Percentiles rank a stretch among this genome's conserved stretches.
phyloP scores from a whole-genome alignment of 208 protist species.

The Trichomonas tenax region DNA sequence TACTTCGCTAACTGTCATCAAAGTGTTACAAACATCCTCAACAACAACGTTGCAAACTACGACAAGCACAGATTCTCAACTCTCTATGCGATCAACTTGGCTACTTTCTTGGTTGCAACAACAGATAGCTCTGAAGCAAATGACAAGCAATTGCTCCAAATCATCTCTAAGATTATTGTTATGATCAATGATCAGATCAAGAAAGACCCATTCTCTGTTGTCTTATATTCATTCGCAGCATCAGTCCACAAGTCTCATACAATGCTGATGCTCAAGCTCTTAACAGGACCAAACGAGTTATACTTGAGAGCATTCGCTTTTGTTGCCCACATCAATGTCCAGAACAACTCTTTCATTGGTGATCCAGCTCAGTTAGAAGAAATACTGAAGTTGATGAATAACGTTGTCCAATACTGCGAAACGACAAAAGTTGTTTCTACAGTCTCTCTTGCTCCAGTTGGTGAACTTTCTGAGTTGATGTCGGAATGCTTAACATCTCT shows the following conservation, averaged over 20 bases:
- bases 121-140: background rate
- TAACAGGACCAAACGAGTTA: background rate
- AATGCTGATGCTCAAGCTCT: background rate
- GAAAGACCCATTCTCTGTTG: background rate
- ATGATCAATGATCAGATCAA: background rate
- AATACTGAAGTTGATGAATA: background rate
- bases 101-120: background rate
- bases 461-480: background rate
- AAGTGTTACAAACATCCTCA: background rate
- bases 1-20: background rate
- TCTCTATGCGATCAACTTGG: background rate
- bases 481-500: background rate
- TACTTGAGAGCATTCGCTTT: background rate
- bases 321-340: background rate
- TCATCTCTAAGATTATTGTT: background rate
- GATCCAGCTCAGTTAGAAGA: background rate
- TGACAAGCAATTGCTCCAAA: background rate
- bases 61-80: background rate
- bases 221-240: background rate
- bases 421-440: background rate
- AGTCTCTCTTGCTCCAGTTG: background rate
- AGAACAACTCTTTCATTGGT: background rate
- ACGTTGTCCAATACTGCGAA: background rate
- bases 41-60: background rate
- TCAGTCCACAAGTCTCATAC: background rate